Evolutionary conservation across 257 asterid genomes (phyloP), one percentile per base, ranked within the genome.

Genomic region (Solanum neorickii): DNA sequence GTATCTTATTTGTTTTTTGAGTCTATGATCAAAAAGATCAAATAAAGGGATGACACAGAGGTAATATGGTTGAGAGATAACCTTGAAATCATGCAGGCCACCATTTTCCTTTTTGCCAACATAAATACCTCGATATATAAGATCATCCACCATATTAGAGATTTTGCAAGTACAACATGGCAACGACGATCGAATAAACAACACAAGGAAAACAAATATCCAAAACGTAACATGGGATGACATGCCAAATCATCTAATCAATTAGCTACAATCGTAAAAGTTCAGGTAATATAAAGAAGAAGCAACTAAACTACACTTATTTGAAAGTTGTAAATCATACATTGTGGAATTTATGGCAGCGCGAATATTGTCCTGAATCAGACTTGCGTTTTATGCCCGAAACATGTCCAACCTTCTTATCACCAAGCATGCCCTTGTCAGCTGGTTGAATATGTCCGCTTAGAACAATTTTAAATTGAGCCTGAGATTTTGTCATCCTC

Each of bases 351-450:
- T 78, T 27, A 46, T 4, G 5, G 23, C 65, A 16, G 16, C 4
- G 16, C 12, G 41, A 44, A 25, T 44, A 25, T 78, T 25, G 4
- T 46, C 10, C 84, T 23, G 8, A n/a, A 21, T 95, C 98, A 95
- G 93, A 89, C 98, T 93, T 92, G 87, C 94, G 23, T 69, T 69
- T 69, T 14, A 14, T 3, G 12, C 75, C 75, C 23, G 18, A 29
- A 27, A 68, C 14, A 68, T 68, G 75, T 6, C 75, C 65, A 20
- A 7, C 65, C 65, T 20, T 56, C 65, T 56, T 20, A 56, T 56
- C 65, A 56, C 65, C 65, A 56, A 20, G 65, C 65, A 56, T 56
- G 5, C 65, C 65, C 65, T 56, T 56, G 65, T 56, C 65, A 56
- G 65, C 65, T 20, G 66, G 6, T 59, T 59, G 27, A 21, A 8